A percentile compares a stretch with the other conserved stretches of the same genome.
Conservation (phyloP, 495 filamentous ascomycete species). For the Letharia lupina region DNA sequence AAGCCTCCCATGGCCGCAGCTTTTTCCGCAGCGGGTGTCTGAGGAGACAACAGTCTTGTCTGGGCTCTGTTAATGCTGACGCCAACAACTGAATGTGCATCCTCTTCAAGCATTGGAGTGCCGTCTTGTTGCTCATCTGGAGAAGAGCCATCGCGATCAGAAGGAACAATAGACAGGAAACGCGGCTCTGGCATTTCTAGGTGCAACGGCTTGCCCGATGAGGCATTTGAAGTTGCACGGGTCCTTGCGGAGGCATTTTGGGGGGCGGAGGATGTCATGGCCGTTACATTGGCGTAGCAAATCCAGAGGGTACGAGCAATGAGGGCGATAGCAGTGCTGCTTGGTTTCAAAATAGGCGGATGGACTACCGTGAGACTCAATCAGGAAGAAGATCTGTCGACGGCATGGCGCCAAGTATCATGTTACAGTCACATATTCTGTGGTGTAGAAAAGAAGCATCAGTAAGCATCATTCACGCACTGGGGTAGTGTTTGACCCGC, state of each 20-base stretch:
- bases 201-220: not conserved
- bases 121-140: slow-evolving; percentile 13
- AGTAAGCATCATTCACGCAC: not conserved
- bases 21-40: slow-evolving; percentile 69
- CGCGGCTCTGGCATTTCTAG: slow-evolving; percentile 5
- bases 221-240: not conserved
- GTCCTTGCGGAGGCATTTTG: not conserved
- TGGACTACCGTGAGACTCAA: not conserved
- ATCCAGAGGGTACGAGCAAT: not conserved
- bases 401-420: not conserved
- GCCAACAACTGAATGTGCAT: slow-evolving; percentile 49
- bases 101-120: slow-evolving; percentile 13
- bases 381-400: not conserved
- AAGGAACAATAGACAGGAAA: not conserved
- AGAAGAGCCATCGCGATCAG: slow-evolving; percentile 6
- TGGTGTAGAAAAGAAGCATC: not conserved
- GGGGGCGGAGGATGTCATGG: not conserved
- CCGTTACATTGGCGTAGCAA: not conserved
- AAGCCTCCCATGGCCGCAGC: slow-evolving; percentile 54
- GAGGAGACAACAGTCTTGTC: slow-evolving; percentile 59
- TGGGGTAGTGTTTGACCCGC: not conserved
- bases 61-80: slow-evolving; percentile 68
- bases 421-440: not conserved
- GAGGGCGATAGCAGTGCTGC: not conserved
- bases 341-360: not conserved